Percentiles rank a stretch among this genome's conserved stretches.
Evolutionary conservation across 768 basidiomycete genomes (phyloP).

Genomic region (Tylopilus balloui): DNA sequence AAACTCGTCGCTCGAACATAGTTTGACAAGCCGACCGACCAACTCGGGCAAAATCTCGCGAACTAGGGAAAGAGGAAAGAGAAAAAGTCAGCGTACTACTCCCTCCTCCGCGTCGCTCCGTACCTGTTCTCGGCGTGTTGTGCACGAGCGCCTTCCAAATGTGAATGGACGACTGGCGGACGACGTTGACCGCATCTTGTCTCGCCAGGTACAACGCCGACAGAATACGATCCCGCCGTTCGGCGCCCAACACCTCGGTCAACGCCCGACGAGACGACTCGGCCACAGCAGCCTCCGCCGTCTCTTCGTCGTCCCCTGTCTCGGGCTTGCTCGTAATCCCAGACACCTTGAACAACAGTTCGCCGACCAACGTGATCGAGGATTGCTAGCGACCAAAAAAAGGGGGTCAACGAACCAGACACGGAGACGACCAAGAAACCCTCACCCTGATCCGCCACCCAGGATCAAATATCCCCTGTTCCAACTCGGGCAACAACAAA

Average conservation of each 20-base stretch:
- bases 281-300: conserved; percentile 56
- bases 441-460: conserved; percentile 92
- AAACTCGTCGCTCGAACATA: conserved; percentile 72
- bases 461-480: conserved; percentile 90
- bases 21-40: conserved; percentile 66
- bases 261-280: conserved; percentile 85
- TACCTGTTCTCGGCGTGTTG: conserved; percentile 89
- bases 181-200: conserved; percentile 86
- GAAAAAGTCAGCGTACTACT: conserved; percentile 9
- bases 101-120: conserved; percentile 7
- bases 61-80: conserved; percentile 38
- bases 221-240: conserved; percentile 87
- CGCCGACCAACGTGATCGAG: conserved; percentile 93
- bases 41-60: conserved; percentile 90
- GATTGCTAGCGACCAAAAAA: conserved; percentile 63
- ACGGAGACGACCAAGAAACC: conserved; percentile 1
- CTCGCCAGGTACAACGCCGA: conserved; percentile 89
- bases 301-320: conserved; percentile 65
- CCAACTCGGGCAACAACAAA: conserved; percentile 87
- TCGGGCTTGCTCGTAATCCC: conserved; percentile 89
- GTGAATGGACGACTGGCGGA: conserved; percentile 86
- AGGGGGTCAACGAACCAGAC: background rate
- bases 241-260: conserved; percentile 80
- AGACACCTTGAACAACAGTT: conserved; percentile 92
- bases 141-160: conserved; percentile 98